These are phyloP conservation scores for Aureobasidium melanogenum DNA, from an alignment of 2,329 filamentous ascomycete species.

Conservation along the genomic window DNA sequence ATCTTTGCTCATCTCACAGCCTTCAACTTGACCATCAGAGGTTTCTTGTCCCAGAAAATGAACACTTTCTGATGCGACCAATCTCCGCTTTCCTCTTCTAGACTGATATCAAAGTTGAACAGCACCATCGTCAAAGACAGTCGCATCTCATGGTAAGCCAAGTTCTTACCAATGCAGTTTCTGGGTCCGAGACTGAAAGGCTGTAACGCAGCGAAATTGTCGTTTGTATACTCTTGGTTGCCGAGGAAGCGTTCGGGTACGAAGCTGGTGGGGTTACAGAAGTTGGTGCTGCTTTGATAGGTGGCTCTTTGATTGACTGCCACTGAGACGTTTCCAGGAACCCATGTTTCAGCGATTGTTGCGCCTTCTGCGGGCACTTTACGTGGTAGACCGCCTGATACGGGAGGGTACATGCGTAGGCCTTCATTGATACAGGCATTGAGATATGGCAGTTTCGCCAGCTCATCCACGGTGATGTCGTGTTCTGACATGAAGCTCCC, in stretches of 20 bases:
- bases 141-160: constrained; percentile 31
- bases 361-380: constrained; percentile 20
- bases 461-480: constrained; percentile 26
- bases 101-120: constrained; percentile 28
- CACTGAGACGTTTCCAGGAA: constrained; percentile 16
- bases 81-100: constrained; percentile 19
- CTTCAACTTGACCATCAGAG: constrained; percentile 14
- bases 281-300: constrained; percentile 14
- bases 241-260: constrained; percentile 26
- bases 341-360: constrained; percentile 18
- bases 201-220: constrained; percentile 22
- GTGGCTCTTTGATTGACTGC: constrained; percentile 3
- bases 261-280: constrained; percentile 18
- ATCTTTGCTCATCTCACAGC: background rate
- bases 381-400: constrained; percentile 25
- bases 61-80: constrained; percentile 25
- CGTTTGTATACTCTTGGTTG: constrained; percentile 20
- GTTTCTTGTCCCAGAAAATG: constrained; percentile 25
- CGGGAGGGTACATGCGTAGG: constrained; percentile 34
- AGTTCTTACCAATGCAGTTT: constrained; percentile 22
- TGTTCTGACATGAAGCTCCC: constrained; percentile 21
- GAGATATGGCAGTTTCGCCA: constrained; percentile 30
- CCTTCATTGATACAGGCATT: constrained; percentile 36
- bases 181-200: constrained; percentile 25
- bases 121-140: constrained; percentile 29